Evolutionary conservation across 2,329 filamentous ascomycete genomes (phyloP), one percentile per base, ranked within the genome.

Genomic region (Helotiales sp.): DNA sequence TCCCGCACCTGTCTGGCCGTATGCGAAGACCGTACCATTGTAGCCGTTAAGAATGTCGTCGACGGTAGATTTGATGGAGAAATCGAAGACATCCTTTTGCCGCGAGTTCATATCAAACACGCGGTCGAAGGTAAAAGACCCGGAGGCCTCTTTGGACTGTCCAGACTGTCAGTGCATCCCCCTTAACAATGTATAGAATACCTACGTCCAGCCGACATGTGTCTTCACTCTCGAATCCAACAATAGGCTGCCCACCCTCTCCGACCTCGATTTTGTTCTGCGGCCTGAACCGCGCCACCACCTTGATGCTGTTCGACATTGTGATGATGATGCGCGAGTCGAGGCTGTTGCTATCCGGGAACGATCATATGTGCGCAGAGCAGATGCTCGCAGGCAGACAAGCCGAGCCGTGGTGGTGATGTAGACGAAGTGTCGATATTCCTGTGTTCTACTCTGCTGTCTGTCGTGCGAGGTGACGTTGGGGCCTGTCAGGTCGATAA

Each of bases 11-110:
- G 96, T 99, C 85, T 98, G 96, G 72, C 96, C 96, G 79, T 99
- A 99, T 70, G 96, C 96, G 76, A 99, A 98, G 74, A 99, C 95
- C 15, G 95, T 98, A 78, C 95, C 96, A 83, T 99, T 99, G 87
- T 99, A 99, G 72, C 96, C 96, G 81, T 98, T 97, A 72, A 99
- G 86, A 74, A 99, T 97, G 79, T 98, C 96, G 82, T 98, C 95
- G 74, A 99, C 96, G 22, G 96, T 98, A 28, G 93, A 88, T 72
- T 92, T 90, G 80, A 99, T 98, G 49, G 96, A 98, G 83, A 96
- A 99, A 81, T 98, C 93, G 83, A 99, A 99, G 76, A 99, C 93
- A 81, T 98, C 94, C 77, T 88, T 85, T 82, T 99, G 96, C 76
- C 89, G 89, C 77, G 93, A 96, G 80, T 86, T 85, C 92, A 97